Evolutionary conservation across 345 rosid species (phyloP).

Genomic region (Lepidium sativum): DNA sequence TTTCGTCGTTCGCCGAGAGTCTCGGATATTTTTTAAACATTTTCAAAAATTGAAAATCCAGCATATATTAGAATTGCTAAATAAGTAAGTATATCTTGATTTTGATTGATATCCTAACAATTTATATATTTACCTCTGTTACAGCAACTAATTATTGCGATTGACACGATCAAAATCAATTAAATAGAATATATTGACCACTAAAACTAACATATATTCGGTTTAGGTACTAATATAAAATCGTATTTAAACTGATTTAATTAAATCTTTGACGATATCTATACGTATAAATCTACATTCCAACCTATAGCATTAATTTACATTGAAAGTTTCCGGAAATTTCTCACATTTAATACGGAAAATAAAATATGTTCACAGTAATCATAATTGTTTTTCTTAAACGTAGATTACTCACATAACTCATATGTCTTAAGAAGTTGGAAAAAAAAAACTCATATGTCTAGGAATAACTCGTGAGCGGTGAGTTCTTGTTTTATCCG

Average conservation of each 20-base stretch:
- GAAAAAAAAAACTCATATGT: too few relatives aligned
- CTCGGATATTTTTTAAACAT: background rate
- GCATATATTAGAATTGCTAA: background rate
- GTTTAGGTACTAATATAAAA: background rate
- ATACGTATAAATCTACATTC: background rate
- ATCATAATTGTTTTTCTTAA: background rate
- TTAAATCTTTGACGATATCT: background rate
- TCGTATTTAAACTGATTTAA: background rate
- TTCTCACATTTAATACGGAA: background rate
- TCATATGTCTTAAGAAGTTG: background rate
- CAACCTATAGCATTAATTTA: background rate
- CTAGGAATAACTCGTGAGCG: background rate
- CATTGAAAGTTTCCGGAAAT: background rate
- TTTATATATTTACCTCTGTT: background rate
- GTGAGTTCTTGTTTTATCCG: background rate
- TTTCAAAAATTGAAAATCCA: background rate
- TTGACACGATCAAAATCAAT: background rate
- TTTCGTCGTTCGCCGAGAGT: constrained; percentile 17
- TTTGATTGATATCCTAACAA: background rate
- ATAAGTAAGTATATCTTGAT: background rate
- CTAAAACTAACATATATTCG: background rate
- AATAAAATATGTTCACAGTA: background rate
- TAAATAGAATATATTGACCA: background rate
- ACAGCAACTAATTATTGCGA: background rate
- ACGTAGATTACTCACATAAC: too few relatives aligned